Evolutionary conservation across 1,139 yeast species (phyloP).

Genomic region (Hyphopichia fennica): DNA sequence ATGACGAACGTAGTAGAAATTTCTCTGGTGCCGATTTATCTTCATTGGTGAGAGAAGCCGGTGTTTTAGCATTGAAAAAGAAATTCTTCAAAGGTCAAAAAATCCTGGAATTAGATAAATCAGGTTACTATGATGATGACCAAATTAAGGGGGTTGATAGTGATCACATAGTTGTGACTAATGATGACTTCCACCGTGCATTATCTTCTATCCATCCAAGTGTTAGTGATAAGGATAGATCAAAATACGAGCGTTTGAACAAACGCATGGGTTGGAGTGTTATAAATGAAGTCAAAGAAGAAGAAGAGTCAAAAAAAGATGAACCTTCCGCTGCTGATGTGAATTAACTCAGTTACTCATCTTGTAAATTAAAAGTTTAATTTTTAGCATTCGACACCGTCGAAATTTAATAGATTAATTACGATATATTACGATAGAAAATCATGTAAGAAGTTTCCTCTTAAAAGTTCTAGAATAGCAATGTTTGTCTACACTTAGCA

Average conservation of each 20-base stretch:
- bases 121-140: conserved; percentile 39
- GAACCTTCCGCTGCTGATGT: conserved; percentile 1
- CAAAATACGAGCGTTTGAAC: conserved; percentile 66
- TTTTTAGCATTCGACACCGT: neutral
- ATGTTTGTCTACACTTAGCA: no score
- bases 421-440: neutral
- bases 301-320: conserved; percentile 7
- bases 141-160: conserved; percentile 16
- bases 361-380: no score
- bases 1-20: conserved; percentile 78
- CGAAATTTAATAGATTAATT: neutral
- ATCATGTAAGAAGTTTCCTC: no score
- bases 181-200: conserved; percentile 69
- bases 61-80: conserved; percentile 79
- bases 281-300: conserved; percentile 19
- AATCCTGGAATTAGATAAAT: conserved; percentile 49
- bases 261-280: conserved; percentile 60
- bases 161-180: conserved; percentile 53
- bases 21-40: conserved; percentile 97
- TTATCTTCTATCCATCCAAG: conserved; percentile 80
- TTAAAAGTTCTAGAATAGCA: no score
- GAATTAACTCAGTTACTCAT: no score
- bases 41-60: conserved; percentile 89
- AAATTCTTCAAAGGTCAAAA: conserved; percentile 56
- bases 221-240: conserved; percentile 83